Evolutionary conservation across 257 asterid species (phyloP).

Genomic region (Solanum ossicruentum): DNA sequence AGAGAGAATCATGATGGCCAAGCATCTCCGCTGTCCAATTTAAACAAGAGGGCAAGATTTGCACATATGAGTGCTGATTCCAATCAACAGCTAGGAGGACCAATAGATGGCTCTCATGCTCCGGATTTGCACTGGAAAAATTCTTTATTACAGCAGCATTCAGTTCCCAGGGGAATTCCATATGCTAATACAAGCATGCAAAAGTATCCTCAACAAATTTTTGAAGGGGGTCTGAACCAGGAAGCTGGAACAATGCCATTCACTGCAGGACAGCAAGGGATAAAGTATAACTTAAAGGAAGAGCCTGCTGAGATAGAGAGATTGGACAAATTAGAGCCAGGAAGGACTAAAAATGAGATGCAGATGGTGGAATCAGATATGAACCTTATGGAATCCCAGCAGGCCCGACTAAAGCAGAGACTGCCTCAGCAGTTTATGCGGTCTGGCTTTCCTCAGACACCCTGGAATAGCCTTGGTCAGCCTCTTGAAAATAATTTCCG

Average conservation of each 20-base stretch:
- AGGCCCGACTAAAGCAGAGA: conserved; percentile 64
- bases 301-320: conserved; percentile 73
- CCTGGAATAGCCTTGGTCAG: conserved; percentile 70
- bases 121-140: conserved; percentile 77
- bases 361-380: conserved; percentile 41
- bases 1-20: conserved; percentile 71
- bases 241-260: conserved; percentile 53
- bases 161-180: conserved; percentile 44
- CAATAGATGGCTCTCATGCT: conserved; percentile 50
- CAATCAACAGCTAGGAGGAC: conserved; percentile 50
- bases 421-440: conserved; percentile 54
- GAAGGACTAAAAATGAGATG: conserved; percentile 34
- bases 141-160: conserved; percentile 53
- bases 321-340: conserved; percentile 45
- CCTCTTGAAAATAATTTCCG: conserved; percentile 56
- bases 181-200: conserved; percentile 51
- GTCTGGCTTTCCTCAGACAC: conserved; percentile 52
- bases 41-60: conserved; percentile 60
- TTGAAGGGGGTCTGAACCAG: conserved; percentile 63
- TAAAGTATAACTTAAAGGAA: conserved; percentile 75
- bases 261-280: conserved; percentile 59
- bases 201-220: conserved; percentile 53
- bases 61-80: conserved; percentile 34
- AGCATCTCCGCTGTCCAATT: conserved; percentile 35
- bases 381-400: conserved; percentile 45